Evolutionary conservation across 202 grass and related monocot species (phyloP).

Genomic region (Schoenoplectus triqueter): DNA sequence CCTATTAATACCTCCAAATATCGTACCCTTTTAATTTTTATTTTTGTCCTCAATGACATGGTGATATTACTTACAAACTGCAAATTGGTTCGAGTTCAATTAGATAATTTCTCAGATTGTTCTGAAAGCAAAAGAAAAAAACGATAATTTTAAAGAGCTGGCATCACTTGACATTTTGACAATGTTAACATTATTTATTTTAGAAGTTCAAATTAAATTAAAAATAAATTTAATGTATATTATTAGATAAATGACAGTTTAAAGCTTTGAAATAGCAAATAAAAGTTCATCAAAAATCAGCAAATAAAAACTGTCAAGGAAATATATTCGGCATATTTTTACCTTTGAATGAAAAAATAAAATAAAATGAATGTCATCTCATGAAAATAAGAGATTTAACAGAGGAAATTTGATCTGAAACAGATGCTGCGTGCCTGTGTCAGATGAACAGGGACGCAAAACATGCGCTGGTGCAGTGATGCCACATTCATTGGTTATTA

Average conservation of each 20-base stretch:
- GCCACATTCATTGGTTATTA: not conserved
- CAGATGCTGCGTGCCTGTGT: not conserved
- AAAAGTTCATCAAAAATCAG: not conserved
- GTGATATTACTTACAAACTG: not conserved
- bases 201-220: not conserved
- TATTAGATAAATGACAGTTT: not conserved
- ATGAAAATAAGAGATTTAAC: not conserved
- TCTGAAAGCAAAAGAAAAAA: no score
- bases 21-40: not conserved
- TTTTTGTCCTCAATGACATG: not conserved
- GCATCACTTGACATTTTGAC: no score
- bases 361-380: not conserved
- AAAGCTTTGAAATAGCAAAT: not conserved
- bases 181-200: no score
- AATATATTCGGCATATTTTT: not conserved
- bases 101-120: no score
- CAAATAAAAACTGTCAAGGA: not conserved
- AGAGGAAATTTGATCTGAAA: not conserved
- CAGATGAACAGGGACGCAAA: conserved; percentile 26
- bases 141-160: no score
- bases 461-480: conserved; percentile 20
- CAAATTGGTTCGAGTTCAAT: not conserved
- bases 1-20: not conserved
- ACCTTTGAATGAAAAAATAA: not conserved
- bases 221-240: not conserved